A percentile compares a stretch with the other conserved stretches of the same genome.
These are phyloP conservation scores for Elasticomyces elasticus DNA, from an alignment of 495 filamentous ascomycete species.

Conservation along the genomic window DNA sequence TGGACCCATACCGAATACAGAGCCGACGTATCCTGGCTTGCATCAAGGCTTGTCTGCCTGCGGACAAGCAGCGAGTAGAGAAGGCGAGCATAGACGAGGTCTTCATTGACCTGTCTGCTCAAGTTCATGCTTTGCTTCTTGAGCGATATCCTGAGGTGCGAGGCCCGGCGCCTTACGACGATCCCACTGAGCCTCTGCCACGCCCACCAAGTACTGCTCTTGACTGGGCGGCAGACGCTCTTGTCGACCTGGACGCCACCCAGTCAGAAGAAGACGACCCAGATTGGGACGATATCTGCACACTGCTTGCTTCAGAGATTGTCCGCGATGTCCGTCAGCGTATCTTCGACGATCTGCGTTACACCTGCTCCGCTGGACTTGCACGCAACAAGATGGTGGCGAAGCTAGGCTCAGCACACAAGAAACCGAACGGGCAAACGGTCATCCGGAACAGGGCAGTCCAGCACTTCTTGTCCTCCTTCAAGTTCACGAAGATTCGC, in stretches of 20 bases:
- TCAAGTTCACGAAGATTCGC: constrained; percentile 94
- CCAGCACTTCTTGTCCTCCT: constrained; percentile 65
- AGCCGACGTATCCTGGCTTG: constrained; percentile 69
- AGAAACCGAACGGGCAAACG: constrained; percentile 90
- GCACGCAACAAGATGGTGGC: constrained; percentile 90
- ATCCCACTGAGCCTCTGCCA: constrained; percentile 61
- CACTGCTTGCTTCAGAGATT: constrained; percentile 78
- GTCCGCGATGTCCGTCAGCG: constrained; percentile 60
- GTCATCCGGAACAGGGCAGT: constrained; percentile 76
- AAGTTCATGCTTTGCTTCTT: constrained; percentile 66
- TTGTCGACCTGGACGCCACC: constrained; percentile 63
- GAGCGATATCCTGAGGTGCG: constrained; percentile 68
- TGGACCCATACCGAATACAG: constrained; percentile 85
- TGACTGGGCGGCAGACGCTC: constrained; percentile 69
- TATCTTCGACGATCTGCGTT: constrained; percentile 59
- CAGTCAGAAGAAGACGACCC: constrained; percentile 72
- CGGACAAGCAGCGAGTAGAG: constrained; percentile 60
- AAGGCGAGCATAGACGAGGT: constrained; percentile 90
- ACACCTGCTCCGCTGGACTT: constrained; percentile 85
- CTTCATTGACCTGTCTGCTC: constrained; percentile 79
- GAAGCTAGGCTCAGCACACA: constrained; percentile 80
- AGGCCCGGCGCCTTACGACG: constrained; percentile 54
- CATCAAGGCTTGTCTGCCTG: constrained; percentile 64
- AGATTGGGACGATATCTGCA: constrained; percentile 93
- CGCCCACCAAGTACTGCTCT: constrained; percentile 63